Evolutionary conservation across 2,329 filamentous ascomycete genomes (phyloP).

Genomic region (Cercospora canescens): DNA sequence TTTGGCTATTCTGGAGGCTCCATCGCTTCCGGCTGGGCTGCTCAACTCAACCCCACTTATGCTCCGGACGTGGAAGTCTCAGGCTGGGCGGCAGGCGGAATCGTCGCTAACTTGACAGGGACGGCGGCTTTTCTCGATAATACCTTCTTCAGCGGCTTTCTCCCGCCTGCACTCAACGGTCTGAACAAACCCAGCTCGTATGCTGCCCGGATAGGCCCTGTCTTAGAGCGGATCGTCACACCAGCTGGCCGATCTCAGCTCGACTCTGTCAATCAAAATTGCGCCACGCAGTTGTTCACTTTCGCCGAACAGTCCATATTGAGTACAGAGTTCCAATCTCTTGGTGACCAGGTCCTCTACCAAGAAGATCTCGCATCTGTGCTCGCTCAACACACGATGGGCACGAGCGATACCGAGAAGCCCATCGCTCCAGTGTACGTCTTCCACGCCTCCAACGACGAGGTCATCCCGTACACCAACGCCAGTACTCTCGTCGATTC

Average conservation of each 20-base stretch:
- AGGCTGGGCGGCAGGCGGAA: slow-evolving; percentile 52
- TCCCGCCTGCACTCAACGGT: slow-evolving; percentile 28
- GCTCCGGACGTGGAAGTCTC: slow-evolving; percentile 54
- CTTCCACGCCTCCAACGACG: slow-evolving; percentile 31
- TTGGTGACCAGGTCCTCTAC: slow-evolving; percentile 27
- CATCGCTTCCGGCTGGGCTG: slow-evolving; percentile 54
- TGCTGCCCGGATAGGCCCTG: slow-evolving; percentile 22
- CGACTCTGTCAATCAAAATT: slow-evolving; percentile 25
- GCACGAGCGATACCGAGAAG: slow-evolving; percentile 23
- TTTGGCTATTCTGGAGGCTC: slow-evolving; percentile 60
- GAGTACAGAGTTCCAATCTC: slow-evolving; percentile 21
- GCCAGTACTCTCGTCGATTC: slow-evolving; percentile 26
- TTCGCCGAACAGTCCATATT: slow-evolving; percentile 26
- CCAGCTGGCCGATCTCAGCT: slow-evolving; percentile 23
- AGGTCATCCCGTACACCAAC: slow-evolving; percentile 34
- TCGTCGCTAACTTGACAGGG: slow-evolving; percentile 43
- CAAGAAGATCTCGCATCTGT: slow-evolving; percentile 24
- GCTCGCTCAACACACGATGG: slow-evolving; percentile 28
- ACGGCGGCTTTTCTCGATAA: slow-evolving; percentile 29
- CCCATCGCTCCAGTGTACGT: slow-evolving; percentile 32
- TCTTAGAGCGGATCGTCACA: slow-evolving; percentile 25
- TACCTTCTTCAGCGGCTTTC: slow-evolving; percentile 31
- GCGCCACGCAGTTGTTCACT: slow-evolving; percentile 25
- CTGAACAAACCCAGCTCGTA: slow-evolving; percentile 28
- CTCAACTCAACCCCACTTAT: slow-evolving; percentile 53